phyloP scores from a whole-genome alignment of 73 alveolate species.

The Paramecium biaurelia region DNA sequence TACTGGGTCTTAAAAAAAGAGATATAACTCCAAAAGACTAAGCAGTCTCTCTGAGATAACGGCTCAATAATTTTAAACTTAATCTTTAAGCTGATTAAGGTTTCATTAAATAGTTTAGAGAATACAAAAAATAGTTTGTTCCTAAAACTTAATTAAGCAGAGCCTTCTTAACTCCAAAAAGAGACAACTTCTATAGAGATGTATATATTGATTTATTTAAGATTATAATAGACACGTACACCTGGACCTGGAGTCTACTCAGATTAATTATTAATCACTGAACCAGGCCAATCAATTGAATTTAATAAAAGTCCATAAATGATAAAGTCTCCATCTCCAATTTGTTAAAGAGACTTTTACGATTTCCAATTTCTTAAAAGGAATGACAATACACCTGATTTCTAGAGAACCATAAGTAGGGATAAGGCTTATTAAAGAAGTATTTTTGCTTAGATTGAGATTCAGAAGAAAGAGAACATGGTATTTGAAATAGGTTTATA shows the following conservation, averaged over 20 bases:
- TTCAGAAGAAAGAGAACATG: neutral
- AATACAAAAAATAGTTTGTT: neutral
- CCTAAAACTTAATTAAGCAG: neutral
- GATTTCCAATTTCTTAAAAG: neutral
- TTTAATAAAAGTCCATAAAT: constrained; percentile 40
- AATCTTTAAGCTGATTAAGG: constrained; percentile 37
- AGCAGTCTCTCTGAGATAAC: neutral
- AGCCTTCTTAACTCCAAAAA: neutral
- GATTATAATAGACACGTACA: neutral
- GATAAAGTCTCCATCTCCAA: neutral
- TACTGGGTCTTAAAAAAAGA: neutral
- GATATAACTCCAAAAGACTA: neutral
- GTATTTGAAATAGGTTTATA: constrained; percentile 8
- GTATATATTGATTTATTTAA: neutral
- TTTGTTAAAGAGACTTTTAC: neutral
- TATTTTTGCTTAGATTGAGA: constrained; percentile 47
- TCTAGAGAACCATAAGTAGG: constrained; percentile 26
- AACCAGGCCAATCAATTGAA: constrained; percentile 4
- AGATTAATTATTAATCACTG: neutral
- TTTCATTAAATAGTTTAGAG: constrained; percentile 31
- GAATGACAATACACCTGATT: neutral
- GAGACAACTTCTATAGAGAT: constrained; percentile 33
- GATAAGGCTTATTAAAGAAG: constrained; percentile 32
- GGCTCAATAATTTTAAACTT: neutral
- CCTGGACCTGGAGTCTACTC: constrained; percentile 49